Conservation (phyloP, 371 early-diverging fungal genomes). For the Circinella minor region DNA sequence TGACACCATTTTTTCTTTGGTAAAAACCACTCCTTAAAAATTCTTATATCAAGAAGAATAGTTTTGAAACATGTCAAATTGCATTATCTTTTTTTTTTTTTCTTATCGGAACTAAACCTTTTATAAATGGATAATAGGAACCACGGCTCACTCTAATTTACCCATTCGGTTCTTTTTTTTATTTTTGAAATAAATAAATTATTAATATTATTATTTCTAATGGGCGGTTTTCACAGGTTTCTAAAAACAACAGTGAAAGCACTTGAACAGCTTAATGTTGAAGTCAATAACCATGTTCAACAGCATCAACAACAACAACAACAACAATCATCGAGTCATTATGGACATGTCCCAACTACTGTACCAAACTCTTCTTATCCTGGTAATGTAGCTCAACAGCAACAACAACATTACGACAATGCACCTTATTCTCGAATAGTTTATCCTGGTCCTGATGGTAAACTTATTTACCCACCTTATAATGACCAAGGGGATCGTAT, state of each 20-base stretch:
- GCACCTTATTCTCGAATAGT: conserved; percentile 15
- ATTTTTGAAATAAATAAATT: too few relatives aligned
- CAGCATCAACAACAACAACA: background rate
- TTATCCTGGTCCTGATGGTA: conserved; percentile 23
- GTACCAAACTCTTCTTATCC: background rate
- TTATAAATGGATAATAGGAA: too few relatives aligned
- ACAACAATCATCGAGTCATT: background rate
- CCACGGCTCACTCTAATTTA: too few relatives aligned
- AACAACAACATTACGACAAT: background rate
- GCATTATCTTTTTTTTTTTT: too few relatives aligned
- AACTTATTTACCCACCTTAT: conserved; percentile 44
- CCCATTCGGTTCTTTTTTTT: too few relatives aligned
- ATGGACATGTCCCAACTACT: background rate
- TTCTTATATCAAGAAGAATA: too few relatives aligned
- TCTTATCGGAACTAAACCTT: too few relatives aligned
- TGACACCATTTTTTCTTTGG: too few relatives aligned
- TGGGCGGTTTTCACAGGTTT: conserved; percentile 18
- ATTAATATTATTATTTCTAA: background rate
- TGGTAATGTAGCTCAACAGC: background rate
- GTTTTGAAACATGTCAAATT: too few relatives aligned
- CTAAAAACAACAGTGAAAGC: conserved; percentile 16
- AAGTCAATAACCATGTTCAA: conserved; percentile 8
- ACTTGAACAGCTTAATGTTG: conserved; percentile 14
- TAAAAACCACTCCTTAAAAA: too few relatives aligned
- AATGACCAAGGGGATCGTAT: conserved; percentile 49